Conservation (phyloP, 1,284 basidiomycete species). For the Cutaneotrichosporon dermatis region DNA sequence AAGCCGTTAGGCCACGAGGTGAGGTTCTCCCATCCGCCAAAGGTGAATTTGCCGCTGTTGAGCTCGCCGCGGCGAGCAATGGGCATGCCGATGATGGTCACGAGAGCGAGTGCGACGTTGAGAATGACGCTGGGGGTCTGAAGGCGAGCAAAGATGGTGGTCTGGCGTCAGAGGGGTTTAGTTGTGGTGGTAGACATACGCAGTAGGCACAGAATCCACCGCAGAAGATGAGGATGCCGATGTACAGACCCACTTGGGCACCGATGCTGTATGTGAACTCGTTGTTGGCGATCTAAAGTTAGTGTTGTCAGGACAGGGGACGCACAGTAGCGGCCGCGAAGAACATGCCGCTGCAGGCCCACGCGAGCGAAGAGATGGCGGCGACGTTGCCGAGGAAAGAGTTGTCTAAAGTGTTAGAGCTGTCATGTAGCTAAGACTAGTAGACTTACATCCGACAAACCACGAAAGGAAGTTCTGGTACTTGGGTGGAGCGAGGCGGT, state of each 20-base stretch:
- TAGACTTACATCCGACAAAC: constrained; percentile 43
- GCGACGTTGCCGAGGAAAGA: constrained; percentile 61
- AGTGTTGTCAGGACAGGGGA: no score
- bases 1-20: constrained; percentile 67
- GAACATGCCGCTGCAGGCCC: constrained; percentile 52
- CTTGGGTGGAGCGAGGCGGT: constrained; percentile 40
- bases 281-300: constrained; percentile 25
- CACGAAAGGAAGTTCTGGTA: constrained; percentile 44
- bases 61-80: constrained; percentile 63
- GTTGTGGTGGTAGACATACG: no score
- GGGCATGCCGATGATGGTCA: constrained; percentile 71
- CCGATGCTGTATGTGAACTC: constrained; percentile 34
- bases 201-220: constrained; percentile 60
- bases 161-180: no score
- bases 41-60: constrained; percentile 60
- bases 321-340: constrained; percentile 36
- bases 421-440: no score
- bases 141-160: no score
- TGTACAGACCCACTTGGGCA: constrained; percentile 42
- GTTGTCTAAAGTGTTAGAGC: constrained; percentile 27
- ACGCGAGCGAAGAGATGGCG: constrained; percentile 67
- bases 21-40: constrained; percentile 47
- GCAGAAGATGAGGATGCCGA: constrained; percentile 40
- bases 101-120: constrained; percentile 65
- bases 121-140: constrained; percentile 67